Percentiles rank a stretch among this genome's conserved stretches.
Evolutionary conservation across 257 asterid genomes (phyloP).

Genomic region (Solanum lycopersicoides): DNA sequence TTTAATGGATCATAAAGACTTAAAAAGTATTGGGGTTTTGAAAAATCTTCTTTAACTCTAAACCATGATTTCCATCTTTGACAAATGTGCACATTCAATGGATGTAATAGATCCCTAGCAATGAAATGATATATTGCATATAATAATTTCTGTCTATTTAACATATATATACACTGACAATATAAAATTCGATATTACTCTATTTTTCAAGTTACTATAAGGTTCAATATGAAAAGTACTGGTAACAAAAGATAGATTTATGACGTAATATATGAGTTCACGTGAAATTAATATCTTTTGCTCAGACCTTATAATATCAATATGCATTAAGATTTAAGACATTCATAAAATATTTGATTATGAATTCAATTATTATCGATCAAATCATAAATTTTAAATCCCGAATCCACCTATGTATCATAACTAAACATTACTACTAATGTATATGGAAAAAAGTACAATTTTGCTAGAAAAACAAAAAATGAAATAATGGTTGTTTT

Average conservation of each 20-base stretch:
- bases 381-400: neutral
- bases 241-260: neutral
- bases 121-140: neutral
- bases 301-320: neutral
- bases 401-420: fast-evolving
- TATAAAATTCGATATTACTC: neutral
- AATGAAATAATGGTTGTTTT: neutral
- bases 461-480: neutral
- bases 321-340: neutral
- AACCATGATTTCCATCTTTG: neutral
- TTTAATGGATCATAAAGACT: neutral
- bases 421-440: neutral
- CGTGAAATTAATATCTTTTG: neutral
- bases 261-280: neutral
- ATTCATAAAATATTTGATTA: neutral
- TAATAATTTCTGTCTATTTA: neutral
- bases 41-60: neutral
- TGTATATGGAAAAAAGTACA: neutral
- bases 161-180: neutral
- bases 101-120: neutral
- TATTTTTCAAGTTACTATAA: neutral
- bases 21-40: neutral
- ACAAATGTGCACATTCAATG: neutral
- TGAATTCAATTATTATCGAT: neutral
- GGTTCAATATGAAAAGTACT: neutral